Base-by-base conservation (phyloP, 768 basidiomycete genomes). In the Tylopilus vinaceipallidus region DNA sequence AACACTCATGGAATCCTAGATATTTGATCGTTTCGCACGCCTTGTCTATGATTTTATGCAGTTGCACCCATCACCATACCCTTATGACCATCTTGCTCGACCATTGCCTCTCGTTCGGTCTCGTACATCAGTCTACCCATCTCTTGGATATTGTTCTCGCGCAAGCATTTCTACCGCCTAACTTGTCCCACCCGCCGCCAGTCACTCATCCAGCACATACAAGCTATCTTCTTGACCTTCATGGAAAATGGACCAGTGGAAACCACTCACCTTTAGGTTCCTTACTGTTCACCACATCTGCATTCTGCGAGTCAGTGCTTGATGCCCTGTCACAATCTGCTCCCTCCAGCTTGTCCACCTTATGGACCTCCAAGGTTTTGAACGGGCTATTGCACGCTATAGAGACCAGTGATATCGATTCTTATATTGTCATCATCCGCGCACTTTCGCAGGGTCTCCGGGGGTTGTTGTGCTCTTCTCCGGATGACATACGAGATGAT, bases 1-100 rank as follows among this genome's bases (percentile, higher is more conserved):
- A 35, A 17, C 37, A 40, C 35, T 54, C 40, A 62, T 43, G 22
- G 20, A 29, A 29, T 7, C 17, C 11, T 35, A 84, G 82, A 40
- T 75, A 69, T 58, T 69, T 77, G 17, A 55, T 84, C 17, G 58
- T 79, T 4, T 73, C 81, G 0, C 81, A 85, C 58, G 77, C 81
- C 9, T 61, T 83, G 7, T 71, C 69, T 20, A 60, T 82, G 24
- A 69, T 81, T 13, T 60, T 83, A 34, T 65, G 66, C 20, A 63
- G 66, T 4, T 81, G 76, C 49, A 68, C 74, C 5, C 73, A 67
- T 41, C 71, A 80, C 52, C 74, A 75, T 26, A 77, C 79, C 6
- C 71, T 85, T 12, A 59, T 81, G 24, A 71, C 64, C 14, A 61
- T 70, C 29, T 71, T 85, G 1, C 71, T 84, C 1, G 76, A 81